phyloP scores from a whole-genome alignment of 176 grass and related monocot genomes.

The Musa schizocarpa region DNA sequence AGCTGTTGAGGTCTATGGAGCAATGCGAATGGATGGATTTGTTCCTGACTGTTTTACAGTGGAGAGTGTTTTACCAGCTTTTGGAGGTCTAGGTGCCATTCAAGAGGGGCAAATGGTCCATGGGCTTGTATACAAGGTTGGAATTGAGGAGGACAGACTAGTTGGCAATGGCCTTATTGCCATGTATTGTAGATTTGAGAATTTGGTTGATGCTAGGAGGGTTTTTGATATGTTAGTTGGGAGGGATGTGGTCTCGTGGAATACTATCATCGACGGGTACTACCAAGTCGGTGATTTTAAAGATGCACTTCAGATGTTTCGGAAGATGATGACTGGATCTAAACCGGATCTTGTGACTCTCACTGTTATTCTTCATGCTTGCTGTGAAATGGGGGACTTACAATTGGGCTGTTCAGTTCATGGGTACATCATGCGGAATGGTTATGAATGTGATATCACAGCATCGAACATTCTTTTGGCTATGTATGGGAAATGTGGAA shows the following conservation, averaged over 20 bases:
- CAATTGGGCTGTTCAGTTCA: not conserved
- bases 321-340: not conserved
- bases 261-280: conserved; percentile 13
- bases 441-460: not conserved
- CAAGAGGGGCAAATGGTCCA: not conserved
- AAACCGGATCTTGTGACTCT: not conserved
- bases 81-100: not conserved
- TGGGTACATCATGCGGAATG: not conserved
- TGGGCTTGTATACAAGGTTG: conserved; percentile 2
- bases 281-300: not conserved
- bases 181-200: conserved; percentile 6
- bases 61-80: conserved; percentile 4
- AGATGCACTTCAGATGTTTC: not conserved
- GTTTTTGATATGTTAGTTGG: not conserved
- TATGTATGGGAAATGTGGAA: conserved; percentile 4
- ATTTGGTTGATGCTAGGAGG: conserved; percentile 3
- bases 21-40: not conserved
- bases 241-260: not conserved
- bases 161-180: conserved; percentile 5
- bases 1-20: conserved; percentile 1
- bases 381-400: not conserved
- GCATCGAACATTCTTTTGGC: not conserved
- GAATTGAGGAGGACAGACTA: not conserved
- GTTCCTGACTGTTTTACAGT: conserved; percentile 1
- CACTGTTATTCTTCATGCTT: not conserved